phyloP scores from a whole-genome alignment of 805 yeast species.

The Ogataea haglerorum region DNA sequence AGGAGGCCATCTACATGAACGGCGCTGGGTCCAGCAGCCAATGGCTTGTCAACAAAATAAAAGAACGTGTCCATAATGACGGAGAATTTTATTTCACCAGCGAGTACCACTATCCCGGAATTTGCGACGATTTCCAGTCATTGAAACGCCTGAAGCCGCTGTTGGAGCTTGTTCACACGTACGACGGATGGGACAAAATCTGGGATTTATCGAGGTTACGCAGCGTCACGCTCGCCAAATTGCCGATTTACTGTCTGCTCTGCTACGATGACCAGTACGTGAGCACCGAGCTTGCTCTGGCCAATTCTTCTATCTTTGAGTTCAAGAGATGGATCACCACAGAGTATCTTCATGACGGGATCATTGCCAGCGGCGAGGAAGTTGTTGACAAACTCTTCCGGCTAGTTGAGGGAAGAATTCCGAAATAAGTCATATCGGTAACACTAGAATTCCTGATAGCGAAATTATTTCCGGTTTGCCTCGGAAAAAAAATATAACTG shows the following conservation, averaged over 20 bases:
- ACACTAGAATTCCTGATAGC: not conserved
- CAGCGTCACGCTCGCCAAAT: constrained; percentile 10
- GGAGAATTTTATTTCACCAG: constrained; percentile 32
- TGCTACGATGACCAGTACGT: constrained; percentile 51
- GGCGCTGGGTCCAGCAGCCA: constrained; percentile 34
- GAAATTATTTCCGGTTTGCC: not conserved
- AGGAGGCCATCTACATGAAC: constrained; percentile 56
- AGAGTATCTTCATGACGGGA: constrained; percentile 50
- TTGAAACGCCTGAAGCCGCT: constrained; percentile 38
- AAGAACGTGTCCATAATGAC: constrained; percentile 18
- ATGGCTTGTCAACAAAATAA: constrained; percentile 49
- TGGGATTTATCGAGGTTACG: constrained; percentile 26
- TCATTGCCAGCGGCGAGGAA: constrained; percentile 38
- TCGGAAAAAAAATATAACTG: not conserved
- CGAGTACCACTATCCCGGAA: constrained; percentile 52
- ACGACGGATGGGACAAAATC: constrained; percentile 27
- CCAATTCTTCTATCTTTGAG: constrained; percentile 21
- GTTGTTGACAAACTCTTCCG: constrained; percentile 39
- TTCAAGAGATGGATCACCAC: constrained; percentile 42
- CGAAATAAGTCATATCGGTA: not conserved
- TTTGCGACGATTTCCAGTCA: constrained; percentile 47
- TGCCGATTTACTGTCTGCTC: constrained; percentile 49
- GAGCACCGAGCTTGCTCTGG: constrained; percentile 39
- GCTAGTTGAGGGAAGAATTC: not conserved
- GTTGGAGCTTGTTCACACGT: constrained; percentile 36